Evolutionary conservation across 495 filamentous ascomycete species (phyloP).

Genomic region (Hyaloscypha hepaticicola): DNA sequence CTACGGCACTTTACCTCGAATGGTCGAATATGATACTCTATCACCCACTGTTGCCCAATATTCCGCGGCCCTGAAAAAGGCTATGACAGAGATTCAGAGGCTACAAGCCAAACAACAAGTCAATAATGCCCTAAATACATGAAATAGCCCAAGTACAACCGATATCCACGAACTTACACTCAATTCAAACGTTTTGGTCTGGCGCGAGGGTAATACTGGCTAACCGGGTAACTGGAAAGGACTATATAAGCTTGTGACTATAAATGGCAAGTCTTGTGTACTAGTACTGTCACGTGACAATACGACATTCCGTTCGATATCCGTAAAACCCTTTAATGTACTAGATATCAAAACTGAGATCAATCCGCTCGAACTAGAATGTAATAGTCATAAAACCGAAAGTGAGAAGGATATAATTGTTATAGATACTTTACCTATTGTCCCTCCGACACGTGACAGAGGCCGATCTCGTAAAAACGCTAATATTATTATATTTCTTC

Average conservation of each 20-base stretch:
- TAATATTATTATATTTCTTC: no score
- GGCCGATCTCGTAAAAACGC: no score
- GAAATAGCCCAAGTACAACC: constrained; percentile 22
- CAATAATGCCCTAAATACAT: constrained; percentile 9
- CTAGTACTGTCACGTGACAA: background rate
- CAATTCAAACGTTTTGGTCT: constrained; percentile 2
- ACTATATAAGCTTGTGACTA: background rate
- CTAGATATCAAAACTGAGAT: background rate
- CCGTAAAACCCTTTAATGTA: background rate
- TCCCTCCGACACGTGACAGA: no score
- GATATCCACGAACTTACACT: background rate
- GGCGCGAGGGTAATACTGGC: background rate
- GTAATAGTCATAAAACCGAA: background rate
- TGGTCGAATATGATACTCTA: no score
- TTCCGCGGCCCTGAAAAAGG: no score
- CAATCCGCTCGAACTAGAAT: background rate
- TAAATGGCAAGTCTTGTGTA: constrained; percentile 1
- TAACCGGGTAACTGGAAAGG: constrained; percentile 1
- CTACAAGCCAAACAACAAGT: constrained; percentile 19
- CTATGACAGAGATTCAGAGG: constrained; percentile 23
- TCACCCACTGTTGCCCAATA: no score
- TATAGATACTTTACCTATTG: no score
- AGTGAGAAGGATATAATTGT: no score
- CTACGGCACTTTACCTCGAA: no score
- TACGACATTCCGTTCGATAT: no score